phyloP scores from a whole-genome alignment of 2,329 filamentous ascomycete genomes.

The Purpureocillium lavendulum region DNA sequence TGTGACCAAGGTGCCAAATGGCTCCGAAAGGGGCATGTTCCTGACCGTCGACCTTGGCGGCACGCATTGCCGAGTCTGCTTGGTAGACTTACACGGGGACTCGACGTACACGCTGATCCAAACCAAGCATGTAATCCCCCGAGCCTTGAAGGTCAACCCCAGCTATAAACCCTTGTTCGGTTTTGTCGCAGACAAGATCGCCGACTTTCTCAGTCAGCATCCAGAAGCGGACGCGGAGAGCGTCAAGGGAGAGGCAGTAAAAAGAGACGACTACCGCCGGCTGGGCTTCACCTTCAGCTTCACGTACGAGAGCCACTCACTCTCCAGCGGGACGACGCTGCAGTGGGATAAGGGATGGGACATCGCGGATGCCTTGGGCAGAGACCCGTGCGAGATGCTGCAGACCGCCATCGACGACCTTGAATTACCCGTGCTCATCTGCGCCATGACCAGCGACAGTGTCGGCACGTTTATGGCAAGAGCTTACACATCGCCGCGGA shows the following conservation, averaged over 20 bases:
- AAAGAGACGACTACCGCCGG: constrained; percentile 1
- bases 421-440: constrained; percentile 60
- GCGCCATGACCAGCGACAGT: constrained; percentile 71
- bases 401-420: constrained; percentile 65
- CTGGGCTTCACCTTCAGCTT: constrained; percentile 43
- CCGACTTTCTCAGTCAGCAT: constrained; percentile 44
- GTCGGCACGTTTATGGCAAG: constrained; percentile 74
- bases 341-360: constrained; percentile 79
- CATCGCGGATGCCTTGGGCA: constrained; percentile 65
- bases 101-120: constrained; percentile 64
- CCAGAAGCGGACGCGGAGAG: constrained; percentile 1
- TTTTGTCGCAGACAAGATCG: constrained; percentile 67
- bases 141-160: constrained; percentile 11
- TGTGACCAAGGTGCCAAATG: constrained; percentile 68
- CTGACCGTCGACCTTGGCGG: constrained; percentile 25
- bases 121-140: constrained; percentile 30
- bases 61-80: constrained; percentile 24
- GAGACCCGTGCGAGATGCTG: constrained; percentile 65
- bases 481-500: constrained; percentile 67
- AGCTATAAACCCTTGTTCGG: constrained; percentile 54
- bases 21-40: constrained; percentile 57
- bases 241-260: neutral
- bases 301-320: constrained; percentile 64
- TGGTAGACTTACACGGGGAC: constrained; percentile 35
- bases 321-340: constrained; percentile 61